Base-by-base conservation (phyloP, 2,329 filamentous ascomycete species). In the Arthroderma sp. region DNA sequence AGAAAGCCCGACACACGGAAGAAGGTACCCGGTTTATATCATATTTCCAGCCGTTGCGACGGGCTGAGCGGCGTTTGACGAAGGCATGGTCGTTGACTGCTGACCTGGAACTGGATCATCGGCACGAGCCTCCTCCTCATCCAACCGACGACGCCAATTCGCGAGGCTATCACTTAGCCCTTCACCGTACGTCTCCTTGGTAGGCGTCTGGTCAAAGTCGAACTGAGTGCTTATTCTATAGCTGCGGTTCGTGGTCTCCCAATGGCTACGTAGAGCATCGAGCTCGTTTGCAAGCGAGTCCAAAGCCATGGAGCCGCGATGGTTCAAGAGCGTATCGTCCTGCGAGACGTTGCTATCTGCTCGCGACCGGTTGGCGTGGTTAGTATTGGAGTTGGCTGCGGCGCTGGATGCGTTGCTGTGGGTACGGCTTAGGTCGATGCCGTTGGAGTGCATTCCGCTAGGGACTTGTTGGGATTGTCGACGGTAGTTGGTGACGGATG, bases 161-260 rank as follows among this genome's bases (percentile, higher is more conserved):
- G 85, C 84, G 44, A 93, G 72, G 64, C 83, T 88, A 67, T 85
- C 85, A 65, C 81, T 88, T 63, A 89, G 74, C 23, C 70, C 67
- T 35, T 69, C 67, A 4, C 71, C 70, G 28, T 68, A 67, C 21
- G 66, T 70, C 38, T 76, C 74, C 63, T 73, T 75, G 13, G 74
- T 76, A 15, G 75, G 75, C 1, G 75, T 77, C 52, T 73, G 76
- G 58, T 95, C 91, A 65, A 94, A 91, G 68, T 96, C 91, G 65
- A 95, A 94, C 55, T 87, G 84, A 66, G 86, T 91, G 71, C 88
- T 95, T 47, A 96, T 76, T 23, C 93, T 86, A 71, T 97, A 96
- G 66, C 88, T 94, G 72, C 94, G 93, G 74, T 91, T 96, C 11
- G 90, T 95, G 39, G 86, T 88, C 74, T 97, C 90, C 93, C 93